Evolutionary conservation across 2,329 filamentous ascomycete species (phyloP).

Genomic region (Ophiostoma montium): DNA sequence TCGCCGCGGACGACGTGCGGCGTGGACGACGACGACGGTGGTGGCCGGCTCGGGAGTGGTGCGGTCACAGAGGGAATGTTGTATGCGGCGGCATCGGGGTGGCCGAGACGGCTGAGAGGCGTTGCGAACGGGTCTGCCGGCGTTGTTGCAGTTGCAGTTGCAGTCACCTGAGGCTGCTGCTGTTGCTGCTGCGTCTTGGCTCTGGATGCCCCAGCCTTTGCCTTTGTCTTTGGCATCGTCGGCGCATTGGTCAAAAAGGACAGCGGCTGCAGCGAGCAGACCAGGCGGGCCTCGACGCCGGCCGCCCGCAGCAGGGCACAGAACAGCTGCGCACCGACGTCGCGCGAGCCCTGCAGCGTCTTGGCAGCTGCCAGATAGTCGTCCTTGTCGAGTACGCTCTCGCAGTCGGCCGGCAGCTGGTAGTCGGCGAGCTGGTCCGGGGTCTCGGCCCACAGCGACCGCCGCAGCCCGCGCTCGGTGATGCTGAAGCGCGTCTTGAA

Average conservation of each 20-base stretch:
- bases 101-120: constrained; percentile 34
- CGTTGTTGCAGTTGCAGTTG: constrained; percentile 5
- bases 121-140: constrained; percentile 15
- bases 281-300: constrained; percentile 68
- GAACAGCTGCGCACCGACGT: constrained; percentile 80
- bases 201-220: constrained; percentile 19
- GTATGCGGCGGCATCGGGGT: constrained; percentile 40
- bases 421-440: constrained; percentile 33
- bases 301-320: constrained; percentile 73
- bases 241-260: constrained; percentile 47
- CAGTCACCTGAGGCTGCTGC: constrained; percentile 21
- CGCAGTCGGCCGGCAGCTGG: constrained; percentile 43
- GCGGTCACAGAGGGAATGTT: constrained; percentile 29
- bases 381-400: constrained; percentile 51
- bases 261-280: constrained; percentile 80
- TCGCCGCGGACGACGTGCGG: constrained; percentile 44
- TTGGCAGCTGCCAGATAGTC: constrained; percentile 63
- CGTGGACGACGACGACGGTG: constrained; percentile 19
- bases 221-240: constrained; percentile 25
- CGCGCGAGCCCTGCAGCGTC: constrained; percentile 64
- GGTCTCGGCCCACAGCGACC: constrained; percentile 63
- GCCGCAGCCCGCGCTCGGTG: constrained; percentile 54
- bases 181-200: constrained; percentile 21
- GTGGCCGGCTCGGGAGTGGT: constrained; percentile 17
- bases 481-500: constrained; percentile 60